These are phyloP conservation scores for Kluyveromyces dobzhanskii DNA, from an alignment of 805 yeast genomes.

Conservation along the genomic window DNA sequence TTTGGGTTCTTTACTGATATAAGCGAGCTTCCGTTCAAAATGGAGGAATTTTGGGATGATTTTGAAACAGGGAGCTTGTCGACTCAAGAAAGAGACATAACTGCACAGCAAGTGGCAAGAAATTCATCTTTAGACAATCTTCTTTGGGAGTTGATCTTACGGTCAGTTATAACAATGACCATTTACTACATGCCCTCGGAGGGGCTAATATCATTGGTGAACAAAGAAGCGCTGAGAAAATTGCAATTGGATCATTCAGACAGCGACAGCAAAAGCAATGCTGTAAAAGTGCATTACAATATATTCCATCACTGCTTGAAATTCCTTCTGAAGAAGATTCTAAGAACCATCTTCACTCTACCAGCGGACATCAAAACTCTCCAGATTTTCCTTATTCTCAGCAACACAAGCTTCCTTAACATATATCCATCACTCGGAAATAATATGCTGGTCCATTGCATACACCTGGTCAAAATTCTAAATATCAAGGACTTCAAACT, in stretches of 20 bases:
- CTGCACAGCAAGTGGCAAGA: no score
- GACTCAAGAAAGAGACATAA: no score
- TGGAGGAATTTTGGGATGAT: constrained; percentile 20
- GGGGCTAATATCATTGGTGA: constrained; percentile 8
- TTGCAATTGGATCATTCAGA: constrained; percentile 5
- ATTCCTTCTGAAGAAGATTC: constrained; percentile 12
- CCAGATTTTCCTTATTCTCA: constrained; percentile 21
- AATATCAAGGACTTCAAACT: constrained; percentile 18
- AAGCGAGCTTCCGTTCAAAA: constrained; percentile 19
- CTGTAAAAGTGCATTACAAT: constrained; percentile 10
- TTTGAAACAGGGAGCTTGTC: constrained; percentile 4
- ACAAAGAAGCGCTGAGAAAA: constrained; percentile 6
- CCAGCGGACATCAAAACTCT: constrained; percentile 23
- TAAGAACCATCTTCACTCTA: constrained; percentile 13
- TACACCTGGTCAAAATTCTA: constrained; percentile 20
- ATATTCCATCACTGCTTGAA: constrained; percentile 13
- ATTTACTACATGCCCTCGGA: constrained; percentile 22
- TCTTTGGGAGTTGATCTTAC: constrained; percentile 22
- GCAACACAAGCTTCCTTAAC: constrained; percentile 18
- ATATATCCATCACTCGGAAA: constrained; percentile 11
- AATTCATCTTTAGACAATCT: constrained; percentile 12
- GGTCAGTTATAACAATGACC: constrained; percentile 24
- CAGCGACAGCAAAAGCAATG: constrained; percentile 9
- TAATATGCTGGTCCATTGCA: constrained; percentile 16
- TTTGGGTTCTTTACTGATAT: constrained; percentile 28